A percentile compares a stretch with the other conserved stretches of the same genome.
Conservation (phyloP, 768 basidiomycete species). For the Russula griseocarnosa region DNA sequence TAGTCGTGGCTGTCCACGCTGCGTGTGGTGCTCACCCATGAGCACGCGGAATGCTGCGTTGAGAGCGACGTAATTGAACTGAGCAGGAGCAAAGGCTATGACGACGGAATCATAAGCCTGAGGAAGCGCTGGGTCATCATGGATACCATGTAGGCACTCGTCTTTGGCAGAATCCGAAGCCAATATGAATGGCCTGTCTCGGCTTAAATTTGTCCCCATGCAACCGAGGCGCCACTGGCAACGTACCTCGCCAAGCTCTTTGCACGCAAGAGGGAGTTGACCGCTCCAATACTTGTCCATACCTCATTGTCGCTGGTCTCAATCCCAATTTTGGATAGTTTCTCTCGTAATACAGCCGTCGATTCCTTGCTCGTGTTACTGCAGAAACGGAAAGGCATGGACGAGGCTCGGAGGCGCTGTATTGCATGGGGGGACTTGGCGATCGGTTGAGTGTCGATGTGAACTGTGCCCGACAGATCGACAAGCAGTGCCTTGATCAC, state of each 20-base stretch:
- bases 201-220: background rate
- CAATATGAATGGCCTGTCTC: conserved; percentile 38
- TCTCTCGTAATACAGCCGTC: conserved; percentile 40
- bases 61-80: conserved; percentile 51
- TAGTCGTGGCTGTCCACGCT: conserved; percentile 2
- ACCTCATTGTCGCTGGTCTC: conserved; percentile 43
- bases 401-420: conserved; percentile 32
- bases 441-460: conserved; percentile 49
- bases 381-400: conserved; percentile 50
- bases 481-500: conserved; percentile 51
- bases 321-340: conserved; percentile 50
- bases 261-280: conserved; percentile 43
- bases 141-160: conserved; percentile 30
- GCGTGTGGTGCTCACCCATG: conserved; percentile 32
- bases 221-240: background rate
- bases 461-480: conserved; percentile 66
- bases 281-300: conserved; percentile 63
- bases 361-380: conserved; percentile 72
- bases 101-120: conserved; percentile 52
- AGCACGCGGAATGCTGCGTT: conserved; percentile 67
- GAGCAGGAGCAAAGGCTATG: conserved; percentile 53
- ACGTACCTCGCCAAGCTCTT: conserved; percentile 42
- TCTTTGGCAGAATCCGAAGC: conserved; percentile 33
- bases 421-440: conserved; percentile 48
- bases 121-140: conserved; percentile 27